A percentile compares a stretch with the other conserved stretches of the same genome.
These are phyloP conservation scores for Saturnispora sanitii DNA, from an alignment of 805 yeast genomes.

Conservation along the genomic window DNA sequence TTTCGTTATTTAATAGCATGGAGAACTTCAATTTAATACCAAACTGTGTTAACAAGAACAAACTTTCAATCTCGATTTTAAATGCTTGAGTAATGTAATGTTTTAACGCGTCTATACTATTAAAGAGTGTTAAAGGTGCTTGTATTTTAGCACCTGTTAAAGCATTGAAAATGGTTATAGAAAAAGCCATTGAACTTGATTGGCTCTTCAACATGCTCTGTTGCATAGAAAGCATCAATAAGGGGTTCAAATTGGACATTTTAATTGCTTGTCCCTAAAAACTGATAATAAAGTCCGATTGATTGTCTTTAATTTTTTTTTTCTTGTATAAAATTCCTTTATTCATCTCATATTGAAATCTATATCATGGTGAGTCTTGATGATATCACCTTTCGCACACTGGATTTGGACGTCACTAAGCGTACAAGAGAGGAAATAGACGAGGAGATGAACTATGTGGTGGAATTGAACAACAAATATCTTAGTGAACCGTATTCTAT, in stretches of 20 bases:
- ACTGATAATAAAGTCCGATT: neutral
- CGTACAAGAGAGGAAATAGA: slow-evolving; percentile 16
- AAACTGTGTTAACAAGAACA: slow-evolving; percentile 51
- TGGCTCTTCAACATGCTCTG: neutral
- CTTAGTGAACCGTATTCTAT: slow-evolving; percentile 91
- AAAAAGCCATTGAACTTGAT: neutral
- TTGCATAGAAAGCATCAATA: slow-evolving; percentile 20
- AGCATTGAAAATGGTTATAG: slow-evolving; percentile 30
- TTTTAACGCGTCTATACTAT: slow-evolving; percentile 33
- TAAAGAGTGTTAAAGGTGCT: slow-evolving; percentile 32
- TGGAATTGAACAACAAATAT: slow-evolving; percentile 55
- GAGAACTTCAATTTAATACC: slow-evolving; percentile 52
- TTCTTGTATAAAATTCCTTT: too few relatives aligned
- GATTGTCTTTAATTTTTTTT: too few relatives aligned
- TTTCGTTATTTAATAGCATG: slow-evolving; percentile 37
- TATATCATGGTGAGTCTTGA: slow-evolving; percentile 2
- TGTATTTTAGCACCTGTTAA: slow-evolving; percentile 33
- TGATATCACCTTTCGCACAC: slow-evolving; percentile 7
- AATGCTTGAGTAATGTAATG: slow-evolving; percentile 32
- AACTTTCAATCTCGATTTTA: slow-evolving; percentile 31
- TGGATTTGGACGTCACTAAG: neutral
- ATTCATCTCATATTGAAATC: too few relatives aligned
- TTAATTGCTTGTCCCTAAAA: neutral
- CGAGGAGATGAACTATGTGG: slow-evolving; percentile 40
- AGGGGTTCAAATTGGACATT: slow-evolving; percentile 12